Evolutionary conservation across 306 rosid species (phyloP), one percentile per base, ranked within the genome.

Genomic region (Vicia villosa): DNA sequence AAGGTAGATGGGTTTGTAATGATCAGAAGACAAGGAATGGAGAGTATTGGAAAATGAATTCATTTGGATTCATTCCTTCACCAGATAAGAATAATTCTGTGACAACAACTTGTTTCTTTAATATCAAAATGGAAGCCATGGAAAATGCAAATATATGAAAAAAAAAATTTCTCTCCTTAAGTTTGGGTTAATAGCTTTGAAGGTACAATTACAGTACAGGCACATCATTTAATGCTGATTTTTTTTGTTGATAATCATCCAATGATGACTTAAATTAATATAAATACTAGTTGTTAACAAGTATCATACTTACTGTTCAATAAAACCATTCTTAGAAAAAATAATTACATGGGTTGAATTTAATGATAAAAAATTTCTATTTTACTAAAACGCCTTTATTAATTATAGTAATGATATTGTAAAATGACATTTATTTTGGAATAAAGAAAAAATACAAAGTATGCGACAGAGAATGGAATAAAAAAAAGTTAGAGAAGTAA

Each of bases 41-140:
- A 70, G 91, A 80, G 72, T 90, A 86, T 62, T 91, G 96, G 97
- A 90, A 86, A 42, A 84, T 91, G 85, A 87, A 83, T n/a, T 82
- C 90, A 9, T 65, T 80, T 74, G 84, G 79, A n/a, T 68, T 79
- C 21, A 81, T 73, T 76, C 76, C 86, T 66, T 78, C 96, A 52
- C 87, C 87, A 46, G 86, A 83, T 15, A 84, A 88, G 84, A 79
- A 73, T 49, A 63, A 41, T 42, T 86, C 94, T 63, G 74, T 37
- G 10, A 12, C 75, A 52, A 46, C 81, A 10, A 34, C 82, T 41
- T 79, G 88, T 63, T 82, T 88, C 73, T 80, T 87, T 68, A 79
- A 86, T 26, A 77, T 77, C 73, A 80, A 81, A 85, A 77, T 74
- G 82, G 89, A 85, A 63, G 61, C 69, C 63, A 60, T 50, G 82